Percentiles rank a stretch among this genome's conserved stretches.
phyloP scores from a whole-genome alignment of 2,329 filamentous ascomycete genomes.

The Monilinia laxa region DNA sequence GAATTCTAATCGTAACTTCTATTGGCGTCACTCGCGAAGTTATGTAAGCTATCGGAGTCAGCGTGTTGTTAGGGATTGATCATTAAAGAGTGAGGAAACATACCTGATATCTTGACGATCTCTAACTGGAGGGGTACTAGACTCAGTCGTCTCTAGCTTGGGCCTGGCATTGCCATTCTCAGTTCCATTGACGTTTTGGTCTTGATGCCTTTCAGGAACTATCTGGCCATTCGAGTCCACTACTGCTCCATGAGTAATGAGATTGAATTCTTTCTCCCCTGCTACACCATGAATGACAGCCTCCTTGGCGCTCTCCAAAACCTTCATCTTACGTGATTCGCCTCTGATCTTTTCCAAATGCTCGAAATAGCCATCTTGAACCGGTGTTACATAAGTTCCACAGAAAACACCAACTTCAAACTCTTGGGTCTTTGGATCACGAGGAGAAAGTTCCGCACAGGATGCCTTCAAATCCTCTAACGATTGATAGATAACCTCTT shows the following conservation, averaged over 20 bases:
- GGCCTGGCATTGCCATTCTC: slow-evolving; percentile 31
- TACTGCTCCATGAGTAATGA: slow-evolving; percentile 61
- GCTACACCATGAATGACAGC: slow-evolving; percentile 64
- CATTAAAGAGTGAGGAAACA: neutral
- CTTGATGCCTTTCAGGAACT: slow-evolving; percentile 44
- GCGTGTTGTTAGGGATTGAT: neutral
- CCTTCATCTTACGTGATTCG: slow-evolving; percentile 66
- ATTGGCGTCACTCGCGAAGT: slow-evolving; percentile 33
- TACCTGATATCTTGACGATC: slow-evolving; percentile 42
- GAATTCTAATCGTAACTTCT: slow-evolving; percentile 34
- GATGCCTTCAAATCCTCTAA: slow-evolving; percentile 77
- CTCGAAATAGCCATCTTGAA: slow-evolving; percentile 78
- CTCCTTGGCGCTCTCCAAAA: slow-evolving; percentile 62
- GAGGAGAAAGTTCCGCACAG: slow-evolving; percentile 69
- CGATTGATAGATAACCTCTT: slow-evolving; percentile 74
- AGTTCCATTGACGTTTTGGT: slow-evolving; percentile 28
- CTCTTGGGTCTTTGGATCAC: slow-evolving; percentile 53
- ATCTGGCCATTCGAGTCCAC: slow-evolving; percentile 57
- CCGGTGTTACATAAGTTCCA: slow-evolving; percentile 79
- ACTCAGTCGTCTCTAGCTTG: slow-evolving; percentile 37
- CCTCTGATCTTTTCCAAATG: slow-evolving; percentile 72
- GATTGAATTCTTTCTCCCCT: slow-evolving; percentile 57
- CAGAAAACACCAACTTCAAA: slow-evolving; percentile 95
- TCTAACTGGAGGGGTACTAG: slow-evolving; percentile 37
- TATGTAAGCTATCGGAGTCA: slow-evolving; percentile 23